Conservation (phyloP, 176 grass and related monocot species). For the Phyllostachys edulis region DNA sequence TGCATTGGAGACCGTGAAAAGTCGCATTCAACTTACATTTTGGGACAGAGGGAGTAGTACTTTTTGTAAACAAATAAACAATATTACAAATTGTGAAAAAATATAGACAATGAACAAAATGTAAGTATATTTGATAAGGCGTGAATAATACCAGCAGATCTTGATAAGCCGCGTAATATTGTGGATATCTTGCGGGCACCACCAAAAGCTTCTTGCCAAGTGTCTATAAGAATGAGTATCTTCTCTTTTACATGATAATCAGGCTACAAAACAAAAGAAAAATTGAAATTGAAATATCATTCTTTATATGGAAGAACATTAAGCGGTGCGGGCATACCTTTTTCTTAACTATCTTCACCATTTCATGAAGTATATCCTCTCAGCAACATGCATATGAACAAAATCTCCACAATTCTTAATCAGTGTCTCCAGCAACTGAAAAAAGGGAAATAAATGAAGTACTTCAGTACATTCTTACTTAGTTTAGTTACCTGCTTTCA, state of each 20-base stretch:
- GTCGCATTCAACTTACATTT: neutral
- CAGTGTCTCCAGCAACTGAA: conserved; percentile 79
- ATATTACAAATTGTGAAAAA: conserved; percentile 5
- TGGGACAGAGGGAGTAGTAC: no score
- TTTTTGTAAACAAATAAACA: neutral
- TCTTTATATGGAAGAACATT: neutral
- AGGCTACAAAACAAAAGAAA: conserved; percentile 41
- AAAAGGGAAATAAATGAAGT: conserved; percentile 32
- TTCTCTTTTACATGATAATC: conserved; percentile 64
- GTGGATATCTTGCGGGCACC: conserved; percentile 82
- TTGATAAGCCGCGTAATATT: conserved; percentile 85
- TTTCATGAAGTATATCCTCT: conserved; percentile 85
- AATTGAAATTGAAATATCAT: neutral
- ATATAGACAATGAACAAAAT: conserved; percentile 17
- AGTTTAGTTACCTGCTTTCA: neutral
- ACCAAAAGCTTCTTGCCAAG: conserved; percentile 99
- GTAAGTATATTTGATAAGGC: neutral
- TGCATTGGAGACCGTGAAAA: no score
- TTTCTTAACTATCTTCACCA: conserved; percentile 98
- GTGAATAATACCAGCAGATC: conserved; percentile 68
- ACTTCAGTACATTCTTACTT: conserved; percentile 18
- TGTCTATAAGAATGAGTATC: conserved; percentile 75
- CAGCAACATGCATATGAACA: conserved; percentile 90
- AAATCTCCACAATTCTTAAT: conserved; percentile 97
- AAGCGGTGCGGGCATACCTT: conserved; percentile 52